phyloP scores from a whole-genome alignment of 352 stramenopile genomes.

The Globisporangium cystogenes region DNA sequence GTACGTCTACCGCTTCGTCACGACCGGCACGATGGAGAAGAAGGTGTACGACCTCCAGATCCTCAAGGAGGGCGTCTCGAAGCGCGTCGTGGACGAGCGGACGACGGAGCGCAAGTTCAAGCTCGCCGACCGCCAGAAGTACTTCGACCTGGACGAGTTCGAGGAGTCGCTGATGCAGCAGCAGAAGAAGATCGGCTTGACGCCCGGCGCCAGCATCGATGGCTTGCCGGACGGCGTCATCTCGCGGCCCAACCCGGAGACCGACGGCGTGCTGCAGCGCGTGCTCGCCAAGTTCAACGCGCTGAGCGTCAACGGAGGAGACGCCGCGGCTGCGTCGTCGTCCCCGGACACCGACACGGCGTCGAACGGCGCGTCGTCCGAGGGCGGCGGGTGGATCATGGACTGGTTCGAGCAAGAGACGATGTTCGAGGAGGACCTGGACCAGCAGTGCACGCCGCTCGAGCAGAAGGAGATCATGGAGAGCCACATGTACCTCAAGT shows the following conservation, averaged over 20 bases:
- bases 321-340: neutral
- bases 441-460: constrained; percentile 61
- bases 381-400: constrained; percentile 38
- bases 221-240: too few relatives aligned
- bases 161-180: constrained; percentile 57
- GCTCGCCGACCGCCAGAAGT: constrained; percentile 73
- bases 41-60: constrained; percentile 91
- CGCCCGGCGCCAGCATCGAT: neutral
- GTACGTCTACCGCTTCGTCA: constrained; percentile 92
- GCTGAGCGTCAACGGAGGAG: constrained; percentile 9
- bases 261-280: constrained; percentile 44
- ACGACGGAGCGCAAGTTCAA: constrained; percentile 83
- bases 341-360: constrained; percentile 4
- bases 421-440: constrained; percentile 87
- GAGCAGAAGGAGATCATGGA: constrained; percentile 78
- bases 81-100: constrained; percentile 87
- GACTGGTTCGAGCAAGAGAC: constrained; percentile 88
- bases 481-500: constrained; percentile 65
- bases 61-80: constrained; percentile 85
- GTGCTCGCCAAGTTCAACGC: constrained; percentile 38
- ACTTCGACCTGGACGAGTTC: constrained; percentile 82
- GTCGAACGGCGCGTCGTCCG: neutral
- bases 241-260: constrained; percentile 18
- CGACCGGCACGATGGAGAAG: constrained; percentile 91
- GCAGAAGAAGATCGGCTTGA: neutral